phyloP scores from a whole-genome alignment of 169 alveolate species.

The Plasmodium knowlesi region DNA sequence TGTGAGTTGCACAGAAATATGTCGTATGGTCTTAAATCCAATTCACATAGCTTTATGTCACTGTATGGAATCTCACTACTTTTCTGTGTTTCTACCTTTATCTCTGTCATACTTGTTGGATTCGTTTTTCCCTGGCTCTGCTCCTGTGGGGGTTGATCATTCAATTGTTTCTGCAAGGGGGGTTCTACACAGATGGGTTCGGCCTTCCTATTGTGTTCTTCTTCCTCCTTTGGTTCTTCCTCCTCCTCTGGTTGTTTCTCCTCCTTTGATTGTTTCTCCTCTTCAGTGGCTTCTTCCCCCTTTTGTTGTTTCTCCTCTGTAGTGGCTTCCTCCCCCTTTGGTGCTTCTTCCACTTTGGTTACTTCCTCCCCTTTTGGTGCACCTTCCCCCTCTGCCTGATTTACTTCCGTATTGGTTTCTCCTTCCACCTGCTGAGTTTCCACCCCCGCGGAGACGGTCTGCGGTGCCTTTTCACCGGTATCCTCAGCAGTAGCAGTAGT shows the following conservation, averaged over 20 bases:
- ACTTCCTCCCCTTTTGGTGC: neutral
- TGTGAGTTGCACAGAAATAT: conserved; percentile 26
- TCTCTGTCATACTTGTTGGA: neutral
- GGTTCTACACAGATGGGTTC: neutral
- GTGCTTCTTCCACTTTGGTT: neutral
- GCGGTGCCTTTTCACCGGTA: neutral
- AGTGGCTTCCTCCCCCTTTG: neutral
- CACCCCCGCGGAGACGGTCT: neutral
- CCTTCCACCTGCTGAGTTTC: neutral
- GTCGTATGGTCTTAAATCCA: neutral
- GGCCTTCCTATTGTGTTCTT: neutral
- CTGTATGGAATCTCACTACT: neutral
- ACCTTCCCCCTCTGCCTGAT: neutral
- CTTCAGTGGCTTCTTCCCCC: neutral
- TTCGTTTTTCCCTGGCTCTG: neutral
- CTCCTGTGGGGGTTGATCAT: neutral
- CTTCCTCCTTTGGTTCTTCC: neutral
- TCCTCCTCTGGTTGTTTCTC: neutral
- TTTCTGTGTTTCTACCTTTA: neutral
- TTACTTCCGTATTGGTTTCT: neutral
- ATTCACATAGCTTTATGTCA: conserved; percentile 21
- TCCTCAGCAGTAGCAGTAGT: no score
- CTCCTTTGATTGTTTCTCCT: neutral
- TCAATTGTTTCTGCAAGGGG: neutral
- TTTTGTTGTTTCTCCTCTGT: neutral